phyloP scores from a whole-genome alignment of 2,329 filamentous ascomycete species.

The Paraphoma chrysanthemicola region DNA sequence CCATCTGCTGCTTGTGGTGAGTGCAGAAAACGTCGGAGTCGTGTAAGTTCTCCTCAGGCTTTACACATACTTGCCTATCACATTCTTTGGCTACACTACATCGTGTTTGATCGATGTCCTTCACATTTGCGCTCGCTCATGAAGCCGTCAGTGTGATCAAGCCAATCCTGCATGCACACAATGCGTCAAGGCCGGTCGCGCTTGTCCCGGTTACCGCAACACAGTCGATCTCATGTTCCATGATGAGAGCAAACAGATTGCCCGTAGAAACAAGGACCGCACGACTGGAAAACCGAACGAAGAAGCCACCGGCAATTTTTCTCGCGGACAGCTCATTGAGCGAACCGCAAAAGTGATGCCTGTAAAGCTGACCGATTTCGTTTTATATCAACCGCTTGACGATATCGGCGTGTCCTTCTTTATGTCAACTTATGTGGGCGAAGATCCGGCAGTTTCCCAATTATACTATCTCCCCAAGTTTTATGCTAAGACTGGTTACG shows the following conservation, averaged over 20 bases:
- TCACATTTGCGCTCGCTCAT: background rate
- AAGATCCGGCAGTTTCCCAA: slow-evolving; percentile 25
- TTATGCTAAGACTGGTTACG: slow-evolving; percentile 22
- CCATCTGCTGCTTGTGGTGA: slow-evolving; percentile 34
- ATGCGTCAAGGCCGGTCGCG: slow-evolving; percentile 32
- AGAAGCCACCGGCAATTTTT: background rate
- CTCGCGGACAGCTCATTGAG: background rate
- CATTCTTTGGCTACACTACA: background rate
- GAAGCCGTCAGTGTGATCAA: slow-evolving; percentile 32
- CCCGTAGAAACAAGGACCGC: slow-evolving; percentile 19
- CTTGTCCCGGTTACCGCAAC: slow-evolving; percentile 37
- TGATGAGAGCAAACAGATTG: slow-evolving; percentile 32
- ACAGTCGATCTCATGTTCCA: slow-evolving; percentile 36
- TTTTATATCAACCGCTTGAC: slow-evolving; percentile 30
- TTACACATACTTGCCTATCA: background rate
- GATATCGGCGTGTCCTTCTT: slow-evolving; percentile 38
- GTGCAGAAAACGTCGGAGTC: slow-evolving; percentile 38
- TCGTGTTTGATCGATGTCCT: background rate
- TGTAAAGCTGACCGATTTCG: slow-evolving; percentile 22
- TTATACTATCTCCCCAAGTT: slow-evolving; percentile 33
- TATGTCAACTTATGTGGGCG: slow-evolving; percentile 35
- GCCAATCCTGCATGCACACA: slow-evolving; percentile 32
- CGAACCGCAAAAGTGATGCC: slow-evolving; percentile 1
- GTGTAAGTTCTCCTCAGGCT: slow-evolving; percentile 19
- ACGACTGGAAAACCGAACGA: background rate